Evolutionary conservation across 768 basidiomycete species (phyloP).

Genomic region (Xerocomus spinulosus): DNA sequence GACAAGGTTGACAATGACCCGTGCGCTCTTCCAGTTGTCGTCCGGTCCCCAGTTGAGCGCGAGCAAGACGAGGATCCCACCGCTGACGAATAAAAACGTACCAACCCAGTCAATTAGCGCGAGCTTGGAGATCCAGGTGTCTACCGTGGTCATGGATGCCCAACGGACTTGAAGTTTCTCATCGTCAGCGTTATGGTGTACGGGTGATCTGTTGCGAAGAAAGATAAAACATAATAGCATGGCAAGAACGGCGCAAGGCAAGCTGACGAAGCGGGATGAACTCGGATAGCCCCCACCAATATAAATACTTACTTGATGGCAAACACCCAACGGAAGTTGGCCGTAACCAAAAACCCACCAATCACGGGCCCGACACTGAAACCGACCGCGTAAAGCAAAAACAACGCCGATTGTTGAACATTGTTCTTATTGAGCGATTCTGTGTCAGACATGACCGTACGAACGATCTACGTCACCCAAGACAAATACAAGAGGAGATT

Average conservation of each 20-base stretch:
- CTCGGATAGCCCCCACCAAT: background rate
- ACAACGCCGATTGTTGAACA: slow-evolving; percentile 37
- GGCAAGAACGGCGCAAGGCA: slow-evolving; percentile 35
- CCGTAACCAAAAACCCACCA: slow-evolving; percentile 35
- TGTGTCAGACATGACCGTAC: slow-evolving; percentile 44
- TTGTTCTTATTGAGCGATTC: slow-evolving; percentile 40
- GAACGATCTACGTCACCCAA: slow-evolving; percentile 29
- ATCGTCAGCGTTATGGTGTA: slow-evolving; percentile 16
- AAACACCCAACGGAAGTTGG: slow-evolving; percentile 51
- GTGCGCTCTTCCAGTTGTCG: slow-evolving; percentile 37
- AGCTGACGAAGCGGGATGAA: slow-evolving; percentile 22
- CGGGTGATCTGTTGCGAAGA: slow-evolving; percentile 29
- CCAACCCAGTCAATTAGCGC: slow-evolving; percentile 46
- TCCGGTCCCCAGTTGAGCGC: slow-evolving; percentile 50
- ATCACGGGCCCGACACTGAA: slow-evolving; percentile 43
- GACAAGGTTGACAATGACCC: slow-evolving; percentile 45
- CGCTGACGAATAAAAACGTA: slow-evolving; percentile 38
- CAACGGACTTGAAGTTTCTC: slow-evolving; percentile 8
- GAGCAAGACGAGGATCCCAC: slow-evolving; percentile 44
- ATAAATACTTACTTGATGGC: slow-evolving; percentile 42
- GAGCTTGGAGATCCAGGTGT: slow-evolving; percentile 28
- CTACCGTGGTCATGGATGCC: background rate
- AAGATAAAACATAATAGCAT: slow-evolving; percentile 40
- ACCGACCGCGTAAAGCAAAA: slow-evolving; percentile 41
- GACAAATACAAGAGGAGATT: background rate